Base-by-base conservation (phyloP, 306 rosid genomes). In the Calophaca sinica region DNA sequence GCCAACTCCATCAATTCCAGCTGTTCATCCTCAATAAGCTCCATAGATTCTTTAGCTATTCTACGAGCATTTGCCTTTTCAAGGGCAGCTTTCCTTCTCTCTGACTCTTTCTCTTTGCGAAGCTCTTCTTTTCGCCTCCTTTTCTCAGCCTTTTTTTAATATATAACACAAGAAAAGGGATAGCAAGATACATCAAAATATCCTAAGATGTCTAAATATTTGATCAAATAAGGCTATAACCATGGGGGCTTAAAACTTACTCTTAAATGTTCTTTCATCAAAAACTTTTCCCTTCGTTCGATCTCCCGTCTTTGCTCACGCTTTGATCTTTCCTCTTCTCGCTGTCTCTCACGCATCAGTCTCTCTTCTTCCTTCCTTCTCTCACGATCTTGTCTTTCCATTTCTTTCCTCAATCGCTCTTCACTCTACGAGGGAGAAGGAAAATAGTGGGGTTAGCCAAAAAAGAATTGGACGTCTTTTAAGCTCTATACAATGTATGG, bases 1-100 rank as follows among this genome's bases (percentile, higher is more conserved):
- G 99, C 99, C 84, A 92, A 74, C 77, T 96, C 99, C 99, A 96
- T 96, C 86, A 96, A 76, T 81, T 96, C 99, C 73, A 96, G 89
- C 63, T 96, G 99, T 70, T 92, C 99, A 76, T 96, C 99, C 87
- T 96, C 98, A 76, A 92, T 89, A 80, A 96, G 96, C 83, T 96
- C 99, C 99, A 92, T 92, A 74, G 99, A 96, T 80, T 96, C 97
- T 83, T 90, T 89, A 75, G 97, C 96, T 70, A 94, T 89, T 81
- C 88, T 92, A 29, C 97, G 96, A 69, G 98, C 98, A 78, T 88
- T 87, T 68, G 99, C 98, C 84, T 96, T 96, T 83, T 92, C 99
- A 85, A 96, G 84, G 60, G 99, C 96, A 68, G 89, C 96, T 84
- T 96, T 87, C 86, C 93, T 92, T 81, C 96, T 90, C 84, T 87